Evolutionary conservation across 129 eudicot genomes (phyloP), one percentile per base, ranked within the genome.

Genomic region (Rutidosis leptorrhynchoides): DNA sequence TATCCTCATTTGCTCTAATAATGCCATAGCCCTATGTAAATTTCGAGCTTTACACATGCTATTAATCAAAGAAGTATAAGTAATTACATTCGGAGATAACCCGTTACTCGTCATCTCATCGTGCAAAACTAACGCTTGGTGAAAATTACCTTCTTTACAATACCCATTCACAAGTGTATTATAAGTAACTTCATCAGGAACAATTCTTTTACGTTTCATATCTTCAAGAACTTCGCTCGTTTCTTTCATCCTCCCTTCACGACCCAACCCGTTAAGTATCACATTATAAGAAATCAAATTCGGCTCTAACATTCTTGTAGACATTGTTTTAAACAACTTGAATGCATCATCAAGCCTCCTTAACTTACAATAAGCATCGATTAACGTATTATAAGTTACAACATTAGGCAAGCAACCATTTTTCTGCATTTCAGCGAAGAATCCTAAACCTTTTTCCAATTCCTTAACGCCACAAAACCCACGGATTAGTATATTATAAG

Each of bases 111-210:
- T 74, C 97, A 94, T 94, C 53, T 86, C 84, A 23, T 80, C 81
- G 16, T 94, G 93, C 80, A 89, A 81, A 73, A 86, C 80, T 59
- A 94, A 88, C 14, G 90, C 99, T 67, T 86, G 93, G 28, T 94
- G 99, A 76, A 86, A 82, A 61, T 89, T 74, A 7, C 99, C 99
- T 65, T 71, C 88, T 74, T 83, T 89, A 70, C 99, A 94, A 53
- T 84, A 83, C 29, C 97, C 99, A 65, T 94, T 89, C 25, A 89
- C 87, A 22, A 94, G 87, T 4, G 93, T 89, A 69, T 89, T 89
- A 76, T 82, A 94, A 5, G 99, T 89, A 14, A 94, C 88, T 58
- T 86, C 95, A 77, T 89, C 96, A 2, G 97, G 96, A 22, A 79
- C 64, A 35, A 94, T 68, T 29, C 93, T 84, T 45, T 71, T 77